Conservation (phyloP, 257 asterid genomes). For the Prunella vulgaris region DNA sequence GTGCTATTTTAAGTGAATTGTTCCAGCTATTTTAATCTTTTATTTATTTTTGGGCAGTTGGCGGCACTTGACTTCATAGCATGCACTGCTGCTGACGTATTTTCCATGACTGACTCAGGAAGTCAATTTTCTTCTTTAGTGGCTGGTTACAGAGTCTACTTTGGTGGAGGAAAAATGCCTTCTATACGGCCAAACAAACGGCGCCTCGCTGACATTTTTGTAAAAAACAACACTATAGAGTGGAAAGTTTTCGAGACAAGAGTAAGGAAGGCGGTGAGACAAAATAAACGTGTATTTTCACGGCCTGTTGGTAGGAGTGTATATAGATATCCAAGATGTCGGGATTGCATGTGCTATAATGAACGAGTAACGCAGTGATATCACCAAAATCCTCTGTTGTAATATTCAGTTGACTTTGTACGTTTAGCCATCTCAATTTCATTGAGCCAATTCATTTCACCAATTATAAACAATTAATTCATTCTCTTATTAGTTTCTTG, state of each 20-base stretch:
- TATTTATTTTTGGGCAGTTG: constrained; percentile 54
- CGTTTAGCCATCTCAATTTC: constrained; percentile 10
- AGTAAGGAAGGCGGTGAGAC: constrained; percentile 90
- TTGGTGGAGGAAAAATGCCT: constrained; percentile 82
- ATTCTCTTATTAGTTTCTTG: constrained; percentile 7
- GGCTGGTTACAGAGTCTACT: constrained; percentile 87
- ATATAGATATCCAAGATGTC: constrained; percentile 85
- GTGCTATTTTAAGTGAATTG: too few relatives aligned
- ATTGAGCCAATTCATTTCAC: constrained; percentile 13
- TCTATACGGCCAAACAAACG: constrained; percentile 98
- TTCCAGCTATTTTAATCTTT: too few relatives aligned
- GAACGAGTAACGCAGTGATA: constrained; percentile 21
- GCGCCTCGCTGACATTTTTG: constrained; percentile 84
- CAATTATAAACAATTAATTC: constrained; percentile 12
- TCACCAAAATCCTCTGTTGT: not conserved
- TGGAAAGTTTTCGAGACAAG: constrained; percentile 92
- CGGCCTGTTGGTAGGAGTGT: constrained; percentile 93
- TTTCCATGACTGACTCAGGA: constrained; percentile 98
- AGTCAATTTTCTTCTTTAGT: constrained; percentile 91
- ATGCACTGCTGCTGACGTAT: constrained; percentile 85
- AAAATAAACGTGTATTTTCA: constrained; percentile 81
- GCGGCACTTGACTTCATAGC: constrained; percentile 95
- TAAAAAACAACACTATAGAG: constrained; percentile 82
- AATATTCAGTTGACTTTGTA: constrained; percentile 11
- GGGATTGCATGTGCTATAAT: constrained; percentile 73